A percentile compares a stretch with the other conserved stretches of the same genome.
Evolutionary conservation across 345 rosid species (phyloP).

Genomic region (Sonneratia caseolaris): DNA sequence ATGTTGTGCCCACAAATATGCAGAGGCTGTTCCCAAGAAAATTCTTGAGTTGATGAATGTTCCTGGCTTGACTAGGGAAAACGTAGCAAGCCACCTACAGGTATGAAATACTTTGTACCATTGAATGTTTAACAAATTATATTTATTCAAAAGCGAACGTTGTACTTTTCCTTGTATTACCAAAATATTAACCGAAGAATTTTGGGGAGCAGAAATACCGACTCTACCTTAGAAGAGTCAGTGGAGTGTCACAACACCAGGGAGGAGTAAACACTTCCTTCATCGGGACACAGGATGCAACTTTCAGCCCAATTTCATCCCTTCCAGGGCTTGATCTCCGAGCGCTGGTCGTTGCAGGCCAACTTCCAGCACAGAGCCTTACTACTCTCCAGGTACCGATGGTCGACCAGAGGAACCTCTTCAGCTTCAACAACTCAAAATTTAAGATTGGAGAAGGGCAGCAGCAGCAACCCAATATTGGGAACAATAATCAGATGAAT

Average conservation of each 20-base stretch:
- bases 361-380: conserved; percentile 72
- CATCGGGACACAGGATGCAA: conserved; percentile 52
- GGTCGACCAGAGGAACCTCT: conserved; percentile 68
- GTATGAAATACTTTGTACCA: conserved; percentile 20
- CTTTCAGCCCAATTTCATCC: conserved; percentile 45
- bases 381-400: conserved; percentile 78
- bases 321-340: conserved; percentile 69
- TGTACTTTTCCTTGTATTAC: not conserved
- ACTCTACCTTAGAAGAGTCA: conserved; percentile 82
- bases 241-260: conserved; percentile 72
- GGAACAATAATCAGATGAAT: conserved; percentile 37
- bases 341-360: conserved; percentile 63
- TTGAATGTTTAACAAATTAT: not conserved
- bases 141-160: not conserved
- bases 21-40: conserved; percentile 97
- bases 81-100: conserved; percentile 94
- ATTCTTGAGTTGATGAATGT: conserved; percentile 93
- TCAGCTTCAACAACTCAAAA: conserved; percentile 66
- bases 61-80: conserved; percentile 79
- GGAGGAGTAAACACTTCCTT: conserved; percentile 42
- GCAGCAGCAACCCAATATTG: conserved; percentile 51
- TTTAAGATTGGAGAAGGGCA: conserved; percentile 53
- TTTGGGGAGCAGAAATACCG: conserved; percentile 68
- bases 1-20: not conserved
- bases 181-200: not conserved